A percentile compares a stretch with the other conserved stretches of the same genome.
Conservation (phyloP, 345 rosid genomes). For the Eucalyptus leucophloia region DNA sequence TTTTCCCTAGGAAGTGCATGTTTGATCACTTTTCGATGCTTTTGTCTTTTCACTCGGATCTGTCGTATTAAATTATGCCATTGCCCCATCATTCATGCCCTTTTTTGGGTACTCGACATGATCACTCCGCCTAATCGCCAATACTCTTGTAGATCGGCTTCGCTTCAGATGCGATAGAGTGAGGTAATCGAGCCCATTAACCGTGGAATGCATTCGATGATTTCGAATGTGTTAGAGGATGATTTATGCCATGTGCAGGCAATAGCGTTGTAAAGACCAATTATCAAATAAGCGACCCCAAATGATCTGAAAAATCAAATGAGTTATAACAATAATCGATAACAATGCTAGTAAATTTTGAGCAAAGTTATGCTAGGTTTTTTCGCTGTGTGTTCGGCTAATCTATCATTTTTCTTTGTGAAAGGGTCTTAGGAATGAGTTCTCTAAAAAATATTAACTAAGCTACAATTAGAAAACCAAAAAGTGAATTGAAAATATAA, state of each 20-base stretch:
- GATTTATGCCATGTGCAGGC: background rate
- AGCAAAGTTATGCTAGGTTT: background rate
- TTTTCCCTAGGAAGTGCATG: background rate
- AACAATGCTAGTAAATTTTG: background rate
- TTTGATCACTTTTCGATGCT: background rate
- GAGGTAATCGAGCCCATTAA: too few species aligned
- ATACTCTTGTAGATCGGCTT: background rate
- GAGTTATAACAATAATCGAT: background rate
- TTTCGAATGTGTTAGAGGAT: background rate
- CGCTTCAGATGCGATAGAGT: background rate
- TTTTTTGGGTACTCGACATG: background rate
- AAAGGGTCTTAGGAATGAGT: background rate
- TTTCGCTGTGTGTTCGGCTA: background rate
- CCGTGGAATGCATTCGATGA: background rate
- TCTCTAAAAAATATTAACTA: background rate
- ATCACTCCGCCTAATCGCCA: background rate
- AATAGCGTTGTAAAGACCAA: background rate
- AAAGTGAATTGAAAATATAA: background rate
- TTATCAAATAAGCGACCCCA: background rate
- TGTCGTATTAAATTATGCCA: background rate
- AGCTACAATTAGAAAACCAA: background rate
- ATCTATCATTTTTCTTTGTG: background rate
- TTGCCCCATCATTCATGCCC: background rate
- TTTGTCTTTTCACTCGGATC: background rate
- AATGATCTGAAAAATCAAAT: background rate